A percentile compares a stretch with the other conserved stretches of the same genome.
These are phyloP conservation scores for Globisporangium nunn DNA, from an alignment of 352 stramenopile genomes.

Conservation along the genomic window DNA sequence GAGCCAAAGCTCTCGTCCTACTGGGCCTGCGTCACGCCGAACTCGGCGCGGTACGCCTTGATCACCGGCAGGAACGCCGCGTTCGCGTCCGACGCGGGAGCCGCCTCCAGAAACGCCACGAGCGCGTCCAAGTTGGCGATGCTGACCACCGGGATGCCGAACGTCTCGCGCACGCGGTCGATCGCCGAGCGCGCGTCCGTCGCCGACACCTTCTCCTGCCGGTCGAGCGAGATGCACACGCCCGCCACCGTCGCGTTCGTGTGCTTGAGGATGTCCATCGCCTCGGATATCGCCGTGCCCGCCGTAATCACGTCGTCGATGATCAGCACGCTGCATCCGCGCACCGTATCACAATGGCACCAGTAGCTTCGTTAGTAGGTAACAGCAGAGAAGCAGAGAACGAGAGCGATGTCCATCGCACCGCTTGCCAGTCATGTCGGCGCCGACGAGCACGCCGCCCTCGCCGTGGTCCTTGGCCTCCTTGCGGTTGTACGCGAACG, in stretches of 20 bases:
- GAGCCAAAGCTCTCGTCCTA: not conserved
- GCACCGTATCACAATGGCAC: no score
- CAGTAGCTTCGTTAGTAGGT: no score
- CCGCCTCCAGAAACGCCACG: slow-evolving; percentile 78
- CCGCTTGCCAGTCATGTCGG: slow-evolving; percentile 92
- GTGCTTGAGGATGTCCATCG: slow-evolving; percentile 85
- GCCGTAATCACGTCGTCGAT: slow-evolving; percentile 99
- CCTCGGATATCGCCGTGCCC: slow-evolving; percentile 97
- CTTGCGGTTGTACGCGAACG: slow-evolving; percentile 99
- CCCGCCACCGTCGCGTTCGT: slow-evolving; percentile 92
- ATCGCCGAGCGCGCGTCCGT: slow-evolving; percentile 92
- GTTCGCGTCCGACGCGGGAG: slow-evolving; percentile 36
- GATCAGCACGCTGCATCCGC: slow-evolving; percentile 87
- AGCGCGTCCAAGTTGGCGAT: slow-evolving; percentile 93
- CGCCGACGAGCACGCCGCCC: slow-evolving; percentile 94
- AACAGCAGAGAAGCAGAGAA: not conserved
- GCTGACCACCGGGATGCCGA: slow-evolving; percentile 89
- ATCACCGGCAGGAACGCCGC: slow-evolving; percentile 63
- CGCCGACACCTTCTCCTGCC: slow-evolving; percentile 94
- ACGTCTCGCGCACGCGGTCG: slow-evolving; percentile 88
- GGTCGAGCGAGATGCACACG: slow-evolving; percentile 96
- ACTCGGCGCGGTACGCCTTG: slow-evolving; percentile 69
- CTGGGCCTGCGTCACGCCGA: slow-evolving; percentile 33
- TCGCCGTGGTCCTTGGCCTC: slow-evolving; percentile 99
- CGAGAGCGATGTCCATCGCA: slow-evolving; percentile 16